Evolutionary conservation across 2,329 filamentous ascomycete species (phyloP).

Genomic region (Arachnopeziza araneosa): DNA sequence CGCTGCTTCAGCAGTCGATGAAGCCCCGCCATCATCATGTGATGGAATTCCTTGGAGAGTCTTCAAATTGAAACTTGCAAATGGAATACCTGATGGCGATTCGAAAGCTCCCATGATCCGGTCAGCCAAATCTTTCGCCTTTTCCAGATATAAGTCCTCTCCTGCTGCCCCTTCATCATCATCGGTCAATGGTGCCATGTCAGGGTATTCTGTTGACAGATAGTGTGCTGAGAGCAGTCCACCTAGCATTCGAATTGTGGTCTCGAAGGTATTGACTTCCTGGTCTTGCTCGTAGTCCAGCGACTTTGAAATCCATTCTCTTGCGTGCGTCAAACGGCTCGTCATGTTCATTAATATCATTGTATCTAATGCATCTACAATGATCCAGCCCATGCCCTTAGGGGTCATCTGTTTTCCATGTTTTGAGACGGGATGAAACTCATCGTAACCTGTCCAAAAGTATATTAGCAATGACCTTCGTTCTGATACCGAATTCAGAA

Average conservation of each 20-base stretch:
- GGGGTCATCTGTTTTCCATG: conserved; percentile 77
- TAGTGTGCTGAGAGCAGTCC: conserved; percentile 92
- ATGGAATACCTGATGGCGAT: conserved; percentile 79
- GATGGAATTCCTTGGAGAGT: conserved; percentile 71
- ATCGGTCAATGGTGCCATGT: conserved; percentile 68
- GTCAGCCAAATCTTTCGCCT: conserved; percentile 88
- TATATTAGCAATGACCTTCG: conserved; percentile 27
- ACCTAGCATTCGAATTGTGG: conserved; percentile 94
- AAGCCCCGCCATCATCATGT: conserved; percentile 79
- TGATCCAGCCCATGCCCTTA: conserved; percentile 94
- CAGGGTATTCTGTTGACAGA: conserved; percentile 75
- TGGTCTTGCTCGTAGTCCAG: conserved; percentile 87
- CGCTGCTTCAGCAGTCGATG: conserved; percentile 89
- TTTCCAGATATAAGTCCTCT: conserved; percentile 92
- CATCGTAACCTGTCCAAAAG: conserved; percentile 61
- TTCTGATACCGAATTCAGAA: not conserved
- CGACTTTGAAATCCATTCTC: conserved; percentile 79
- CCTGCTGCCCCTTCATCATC: conserved; percentile 68
- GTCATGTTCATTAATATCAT: conserved; percentile 98
- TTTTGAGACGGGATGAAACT: conserved; percentile 80
- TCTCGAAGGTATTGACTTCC: conserved; percentile 96
- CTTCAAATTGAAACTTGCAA: conserved; percentile 82
- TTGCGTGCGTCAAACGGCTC: conserved; percentile 72
- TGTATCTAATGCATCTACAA: conserved; percentile 91
- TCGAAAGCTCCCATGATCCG: conserved; percentile 84